Percentiles rank a stretch among this genome's conserved stretches.
Evolutionary conservation across 768 basidiomycete species (phyloP).

Genomic region (Udeniomyces megalosporus): DNA sequence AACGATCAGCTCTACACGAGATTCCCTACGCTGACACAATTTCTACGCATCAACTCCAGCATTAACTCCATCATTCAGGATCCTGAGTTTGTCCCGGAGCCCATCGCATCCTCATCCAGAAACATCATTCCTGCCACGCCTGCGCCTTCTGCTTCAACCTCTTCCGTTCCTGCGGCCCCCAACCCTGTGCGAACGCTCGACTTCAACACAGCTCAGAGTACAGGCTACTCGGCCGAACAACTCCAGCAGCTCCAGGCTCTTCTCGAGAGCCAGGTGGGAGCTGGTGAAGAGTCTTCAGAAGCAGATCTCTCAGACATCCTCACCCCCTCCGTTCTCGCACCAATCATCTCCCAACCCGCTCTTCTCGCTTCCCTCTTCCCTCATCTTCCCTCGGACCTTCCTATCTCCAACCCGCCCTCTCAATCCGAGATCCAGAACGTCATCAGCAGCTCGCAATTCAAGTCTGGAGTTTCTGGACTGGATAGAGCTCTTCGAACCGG

Average conservation of each 20-base stretch:
- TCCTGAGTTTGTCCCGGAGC: neutral
- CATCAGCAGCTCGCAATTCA: slow-evolving; percentile 9
- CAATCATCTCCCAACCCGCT: slow-evolving; percentile 5
- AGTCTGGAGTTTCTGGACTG: slow-evolving; percentile 4
- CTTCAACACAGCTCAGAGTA: neutral
- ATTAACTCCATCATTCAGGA: slow-evolving; percentile 13
- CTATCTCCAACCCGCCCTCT: slow-evolving; percentile 7
- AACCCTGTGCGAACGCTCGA: slow-evolving; percentile 10
- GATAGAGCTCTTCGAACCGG: slow-evolving; percentile 14
- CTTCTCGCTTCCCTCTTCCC: slow-evolving; percentile 13
- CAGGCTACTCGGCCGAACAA: slow-evolving; percentile 1
- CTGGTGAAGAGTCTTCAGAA: slow-evolving; percentile 4
- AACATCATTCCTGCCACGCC: slow-evolving; percentile 10
- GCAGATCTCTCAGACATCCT: slow-evolving; percentile 12
- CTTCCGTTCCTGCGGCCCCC: slow-evolving; percentile 9
- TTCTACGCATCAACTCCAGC: neutral
- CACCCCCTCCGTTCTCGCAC: slow-evolving; percentile 6
- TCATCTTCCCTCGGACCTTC: slow-evolving; percentile 8
- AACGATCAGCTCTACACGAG: too few species aligned
- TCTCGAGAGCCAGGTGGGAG: slow-evolving; percentile 6
- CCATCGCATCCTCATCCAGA: neutral
- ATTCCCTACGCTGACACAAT: neutral
- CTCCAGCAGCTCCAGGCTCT: slow-evolving; percentile 12
- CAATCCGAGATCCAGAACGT: slow-evolving; percentile 4
- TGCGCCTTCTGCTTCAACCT: neutral